These are phyloP conservation scores for Didymella arachidicola DNA, from an alignment of 2,329 filamentous ascomycete genomes.

Conservation along the genomic window DNA sequence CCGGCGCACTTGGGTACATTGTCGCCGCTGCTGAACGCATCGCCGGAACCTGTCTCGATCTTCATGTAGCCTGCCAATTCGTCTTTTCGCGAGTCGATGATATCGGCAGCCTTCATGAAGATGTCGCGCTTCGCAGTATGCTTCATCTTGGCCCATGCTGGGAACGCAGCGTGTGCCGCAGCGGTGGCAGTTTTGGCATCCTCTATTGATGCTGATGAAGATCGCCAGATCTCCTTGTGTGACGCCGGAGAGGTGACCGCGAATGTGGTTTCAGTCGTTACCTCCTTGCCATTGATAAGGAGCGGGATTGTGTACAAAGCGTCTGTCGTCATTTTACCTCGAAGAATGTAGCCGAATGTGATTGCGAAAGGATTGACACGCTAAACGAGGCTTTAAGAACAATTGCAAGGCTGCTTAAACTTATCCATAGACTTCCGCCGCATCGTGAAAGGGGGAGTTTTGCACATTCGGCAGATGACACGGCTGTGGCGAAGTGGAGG, in stretches of 20 bases:
- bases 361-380: background rate
- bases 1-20: conserved; percentile 53
- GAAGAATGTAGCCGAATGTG: no score
- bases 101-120: conserved; percentile 71
- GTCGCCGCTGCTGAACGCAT: conserved; percentile 50
- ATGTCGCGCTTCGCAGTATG: conserved; percentile 71
- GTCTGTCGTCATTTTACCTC: conserved; percentile 20
- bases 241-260: conserved; percentile 65
- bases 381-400: background rate
- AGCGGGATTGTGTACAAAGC: conserved; percentile 53
- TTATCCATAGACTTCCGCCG: conserved; percentile 1
- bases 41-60: conserved; percentile 63
- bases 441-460: background rate
- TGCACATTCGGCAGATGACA: conserved; percentile 5
- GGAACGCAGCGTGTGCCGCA: conserved; percentile 73
- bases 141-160: conserved; percentile 71
- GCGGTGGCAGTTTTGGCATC: conserved; percentile 64
- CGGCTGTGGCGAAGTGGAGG: conserved; percentile 10
- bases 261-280: conserved; percentile 59
- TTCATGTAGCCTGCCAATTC: conserved; percentile 69
- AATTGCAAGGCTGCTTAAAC: background rate
- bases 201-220: conserved; percentile 63
- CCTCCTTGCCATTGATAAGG: conserved; percentile 59
- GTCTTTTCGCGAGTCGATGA: conserved; percentile 66
- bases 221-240: conserved; percentile 62